A percentile compares a stretch with the other conserved stretches of the same genome.
Conservation (phyloP, 2,329 filamentous ascomycete species). For the Scedosporium minutisporum region DNA sequence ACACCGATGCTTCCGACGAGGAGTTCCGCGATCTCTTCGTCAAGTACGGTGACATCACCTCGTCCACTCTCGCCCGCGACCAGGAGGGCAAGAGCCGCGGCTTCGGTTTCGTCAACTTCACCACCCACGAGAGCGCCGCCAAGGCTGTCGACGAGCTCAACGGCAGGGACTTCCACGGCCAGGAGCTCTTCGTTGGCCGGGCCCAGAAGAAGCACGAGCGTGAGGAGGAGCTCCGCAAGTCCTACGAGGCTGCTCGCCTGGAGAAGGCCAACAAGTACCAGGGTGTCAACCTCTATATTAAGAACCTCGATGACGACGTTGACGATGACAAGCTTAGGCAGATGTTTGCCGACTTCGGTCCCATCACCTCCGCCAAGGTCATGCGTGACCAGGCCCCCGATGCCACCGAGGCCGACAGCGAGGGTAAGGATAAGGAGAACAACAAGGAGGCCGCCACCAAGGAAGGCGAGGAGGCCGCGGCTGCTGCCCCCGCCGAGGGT, state of each 20-base stretch:
- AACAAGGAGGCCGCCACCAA: conserved; percentile 30
- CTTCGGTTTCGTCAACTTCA: conserved; percentile 94
- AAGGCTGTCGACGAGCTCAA: conserved; percentile 88
- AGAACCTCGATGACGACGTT: conserved; percentile 94
- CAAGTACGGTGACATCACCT: conserved; percentile 88
- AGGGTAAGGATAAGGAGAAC: conserved; percentile 39
- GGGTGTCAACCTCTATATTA: conserved; percentile 98
- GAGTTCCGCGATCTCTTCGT: conserved; percentile 92
- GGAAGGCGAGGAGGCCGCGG: conserved; percentile 35
- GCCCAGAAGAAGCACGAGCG: conserved; percentile 99
- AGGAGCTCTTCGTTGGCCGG: conserved; percentile 95
- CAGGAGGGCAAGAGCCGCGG: conserved; percentile 86
- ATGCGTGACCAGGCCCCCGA: conserved; percentile 75
- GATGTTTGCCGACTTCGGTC: conserved; percentile 83
- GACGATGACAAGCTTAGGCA: conserved; percentile 96
- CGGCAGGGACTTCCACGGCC: conserved; percentile 81
- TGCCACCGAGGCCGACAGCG: conserved; percentile 44
- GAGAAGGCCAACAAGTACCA: conserved; percentile 99
- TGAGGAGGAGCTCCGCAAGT: conserved; percentile 97
- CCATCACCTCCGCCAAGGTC: conserved; percentile 97
- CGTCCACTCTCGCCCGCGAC: conserved; percentile 85
- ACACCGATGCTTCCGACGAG: conserved; percentile 74
- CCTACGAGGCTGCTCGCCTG: conserved; percentile 92
- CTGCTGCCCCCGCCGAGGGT: conserved; percentile 23
- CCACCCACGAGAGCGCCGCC: conserved; percentile 77